phyloP scores from a whole-genome alignment of 1,284 basidiomycete species.

The Ceratorhiza oryzae-sativae region DNA sequence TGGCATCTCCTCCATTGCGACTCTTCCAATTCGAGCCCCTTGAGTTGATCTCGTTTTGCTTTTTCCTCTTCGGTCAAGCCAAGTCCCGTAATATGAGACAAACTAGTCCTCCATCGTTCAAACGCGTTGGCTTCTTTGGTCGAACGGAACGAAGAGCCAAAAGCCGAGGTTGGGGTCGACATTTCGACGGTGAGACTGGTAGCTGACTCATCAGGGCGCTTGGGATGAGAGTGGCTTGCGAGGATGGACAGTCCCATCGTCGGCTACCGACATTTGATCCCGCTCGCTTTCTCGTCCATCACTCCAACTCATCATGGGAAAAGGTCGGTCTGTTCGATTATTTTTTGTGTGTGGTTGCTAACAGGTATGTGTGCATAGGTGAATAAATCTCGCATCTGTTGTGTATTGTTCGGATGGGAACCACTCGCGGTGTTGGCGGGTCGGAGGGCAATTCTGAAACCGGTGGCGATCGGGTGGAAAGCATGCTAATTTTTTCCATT shows the following conservation, averaged over 20 bases:
- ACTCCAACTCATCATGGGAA: constrained; percentile 36
- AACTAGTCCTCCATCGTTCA: constrained; percentile 51
- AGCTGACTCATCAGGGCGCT: constrained; percentile 34
- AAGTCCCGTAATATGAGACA: constrained; percentile 52
- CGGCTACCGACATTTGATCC: constrained; percentile 35
- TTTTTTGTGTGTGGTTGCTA: not conserved
- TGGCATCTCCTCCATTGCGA: constrained; percentile 56
- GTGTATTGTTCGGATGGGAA: not conserved
- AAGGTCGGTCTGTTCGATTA: constrained; percentile 1
- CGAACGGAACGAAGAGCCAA: not conserved
- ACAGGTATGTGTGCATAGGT: constrained; percentile 24
- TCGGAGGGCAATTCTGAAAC: constrained; percentile 4
- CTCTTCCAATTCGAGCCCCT: constrained; percentile 47
- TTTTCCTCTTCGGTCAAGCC: constrained; percentile 50
- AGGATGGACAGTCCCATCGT: constrained; percentile 12
- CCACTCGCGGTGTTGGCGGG: constrained; percentile 16
- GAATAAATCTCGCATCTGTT: constrained; percentile 1
- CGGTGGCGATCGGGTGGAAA: not conserved
- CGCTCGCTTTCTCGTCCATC: constrained; percentile 6
- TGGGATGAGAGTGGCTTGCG: constrained; percentile 28
- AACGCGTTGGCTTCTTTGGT: constrained; percentile 46
- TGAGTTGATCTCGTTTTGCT: constrained; percentile 44
- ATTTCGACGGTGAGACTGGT: not conserved
- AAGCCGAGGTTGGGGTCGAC: constrained; percentile 6
- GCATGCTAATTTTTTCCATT: constrained; percentile 8